A percentile compares a stretch with the other conserved stretches of the same genome.
Evolutionary conservation across 2,329 filamentous ascomycete species (phyloP).

Genomic region (Keithomyces neogunnii): DNA sequence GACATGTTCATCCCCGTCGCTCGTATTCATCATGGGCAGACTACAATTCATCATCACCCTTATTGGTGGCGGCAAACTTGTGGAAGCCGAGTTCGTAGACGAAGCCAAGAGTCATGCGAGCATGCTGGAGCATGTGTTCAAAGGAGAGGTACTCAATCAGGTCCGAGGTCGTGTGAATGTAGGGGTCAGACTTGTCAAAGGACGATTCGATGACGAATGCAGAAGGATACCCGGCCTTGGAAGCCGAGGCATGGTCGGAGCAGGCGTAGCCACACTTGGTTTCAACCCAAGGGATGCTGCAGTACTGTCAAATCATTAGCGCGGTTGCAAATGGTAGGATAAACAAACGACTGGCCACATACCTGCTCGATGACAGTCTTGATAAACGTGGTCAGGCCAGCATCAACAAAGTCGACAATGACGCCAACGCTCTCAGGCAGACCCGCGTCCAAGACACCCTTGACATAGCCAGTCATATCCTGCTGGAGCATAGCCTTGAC

Average conservation of each 20-base stretch:
- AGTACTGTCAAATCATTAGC: slow-evolving; percentile 51
- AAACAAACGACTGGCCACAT: slow-evolving; percentile 1
- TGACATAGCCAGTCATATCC: slow-evolving; percentile 90
- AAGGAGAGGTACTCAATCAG: slow-evolving; percentile 67
- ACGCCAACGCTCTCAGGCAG: slow-evolving; percentile 81
- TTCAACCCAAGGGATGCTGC: slow-evolving; percentile 75
- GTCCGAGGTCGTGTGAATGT: slow-evolving; percentile 65
- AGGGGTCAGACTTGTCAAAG: slow-evolving; percentile 56
- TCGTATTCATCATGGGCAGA: background rate
- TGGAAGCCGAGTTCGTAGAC: slow-evolving; percentile 79
- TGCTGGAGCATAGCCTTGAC: slow-evolving; percentile 97
- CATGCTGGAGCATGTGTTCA: slow-evolving; percentile 88
- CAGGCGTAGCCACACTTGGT: slow-evolving; percentile 87
- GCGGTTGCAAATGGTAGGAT: background rate
- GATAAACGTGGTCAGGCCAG: slow-evolving; percentile 77
- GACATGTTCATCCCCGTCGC: background rate
- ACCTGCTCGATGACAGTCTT: slow-evolving; percentile 69
- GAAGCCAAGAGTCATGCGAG: slow-evolving; percentile 72
- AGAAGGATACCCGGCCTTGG: slow-evolving; percentile 65
- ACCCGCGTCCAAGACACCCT: slow-evolving; percentile 74
- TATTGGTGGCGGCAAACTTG: slow-evolving; percentile 38
- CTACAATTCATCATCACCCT: background rate
- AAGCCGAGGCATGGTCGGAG: slow-evolving; percentile 65
- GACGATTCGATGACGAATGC: slow-evolving; percentile 70
- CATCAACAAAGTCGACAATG: slow-evolving; percentile 85